phyloP scores from a whole-genome alignment of 805 yeast genomes.

The Myxozyma lipomycoides region DNA sequence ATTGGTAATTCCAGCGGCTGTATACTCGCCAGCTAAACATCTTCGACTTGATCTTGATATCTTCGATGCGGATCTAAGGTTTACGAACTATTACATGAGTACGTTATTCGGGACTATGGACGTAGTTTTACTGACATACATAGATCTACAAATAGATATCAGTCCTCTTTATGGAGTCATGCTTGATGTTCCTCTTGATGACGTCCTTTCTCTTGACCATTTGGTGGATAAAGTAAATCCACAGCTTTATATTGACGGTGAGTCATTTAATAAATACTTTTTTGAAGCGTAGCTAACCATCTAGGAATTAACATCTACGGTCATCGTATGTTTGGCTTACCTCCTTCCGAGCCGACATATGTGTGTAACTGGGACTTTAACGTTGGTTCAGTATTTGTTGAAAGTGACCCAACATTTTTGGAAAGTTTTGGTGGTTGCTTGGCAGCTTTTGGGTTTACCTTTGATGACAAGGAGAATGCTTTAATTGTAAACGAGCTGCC shows the following conservation, averaged over 20 bases:
- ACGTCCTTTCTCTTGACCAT: slow-evolving; percentile 31
- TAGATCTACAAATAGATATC: slow-evolving; percentile 65
- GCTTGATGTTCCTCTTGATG: slow-evolving; percentile 36
- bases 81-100: slow-evolving; percentile 88
- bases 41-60: slow-evolving; percentile 59
- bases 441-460: slow-evolving; percentile 56
- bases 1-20: slow-evolving; percentile 64
- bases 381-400: slow-evolving; percentile 54
- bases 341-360: slow-evolving; percentile 84
- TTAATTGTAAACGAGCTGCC: slow-evolving; percentile 53
- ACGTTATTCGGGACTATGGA: slow-evolving; percentile 1
- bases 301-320: slow-evolving; percentile 58
- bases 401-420: slow-evolving; percentile 48
- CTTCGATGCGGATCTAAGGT: slow-evolving; percentile 74
- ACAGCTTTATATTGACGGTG: slow-evolving; percentile 54
- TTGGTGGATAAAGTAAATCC: slow-evolving; percentile 30
- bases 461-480: slow-evolving; percentile 71
- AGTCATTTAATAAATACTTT: not conserved
- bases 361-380: slow-evolving; percentile 86
- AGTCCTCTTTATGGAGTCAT: slow-evolving; percentile 45
- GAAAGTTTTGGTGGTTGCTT: slow-evolving; percentile 44
- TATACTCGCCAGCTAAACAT: slow-evolving; percentile 62
- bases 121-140: slow-evolving; percentile 6
- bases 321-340: slow-evolving; percentile 88
- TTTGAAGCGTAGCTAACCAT: not conserved